A percentile compares a stretch with the other conserved stretches of the same genome.
phyloP scores from a whole-genome alignment of 352 stramenopile genomes.

The Globisporangium polare region DNA sequence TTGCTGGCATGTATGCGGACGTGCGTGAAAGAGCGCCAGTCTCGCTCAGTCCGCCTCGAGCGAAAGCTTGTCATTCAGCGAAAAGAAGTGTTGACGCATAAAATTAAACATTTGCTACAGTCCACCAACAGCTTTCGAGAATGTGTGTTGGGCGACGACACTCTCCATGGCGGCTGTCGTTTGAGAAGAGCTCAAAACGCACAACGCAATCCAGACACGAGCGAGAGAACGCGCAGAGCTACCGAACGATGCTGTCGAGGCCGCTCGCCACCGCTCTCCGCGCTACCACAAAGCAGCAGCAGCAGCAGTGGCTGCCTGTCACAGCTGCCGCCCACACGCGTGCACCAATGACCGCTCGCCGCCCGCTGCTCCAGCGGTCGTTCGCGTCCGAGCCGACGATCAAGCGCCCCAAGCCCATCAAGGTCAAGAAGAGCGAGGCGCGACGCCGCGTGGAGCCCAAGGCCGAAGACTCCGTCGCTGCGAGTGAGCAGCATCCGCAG shows the following conservation, averaged over 20 bases:
- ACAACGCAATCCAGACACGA: too few species aligned
- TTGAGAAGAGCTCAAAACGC: slow-evolving; percentile 69
- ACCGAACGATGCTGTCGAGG: not conserved
- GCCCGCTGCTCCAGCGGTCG: slow-evolving; percentile 15
- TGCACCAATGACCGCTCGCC: not conserved
- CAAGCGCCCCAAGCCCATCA: slow-evolving; percentile 58
- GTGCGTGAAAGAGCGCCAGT: too few species aligned
- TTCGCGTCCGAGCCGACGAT: slow-evolving; percentile 31
- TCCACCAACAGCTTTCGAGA: too few species aligned
- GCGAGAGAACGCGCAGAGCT: slow-evolving; percentile 66
- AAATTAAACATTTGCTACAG: too few species aligned
- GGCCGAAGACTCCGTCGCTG: slow-evolving; percentile 10
- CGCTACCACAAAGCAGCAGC: not conserved
- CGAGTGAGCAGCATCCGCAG: not conserved
- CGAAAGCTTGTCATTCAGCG: too few species aligned
- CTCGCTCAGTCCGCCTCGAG: too few species aligned
- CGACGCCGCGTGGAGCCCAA: slow-evolving; percentile 48
- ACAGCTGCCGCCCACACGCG: not conserved
- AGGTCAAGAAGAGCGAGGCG: slow-evolving; percentile 69
- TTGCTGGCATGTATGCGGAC: too few species aligned
- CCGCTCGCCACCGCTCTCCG: not conserved
- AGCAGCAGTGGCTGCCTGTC: not conserved
- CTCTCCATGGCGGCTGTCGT: not conserved
- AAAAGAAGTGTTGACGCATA: too few species aligned
- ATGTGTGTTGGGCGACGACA: too few species aligned